Evolutionary conservation across 1,284 basidiomycete species (phyloP).

Genomic region (Acaromyces ingoldii): DNA sequence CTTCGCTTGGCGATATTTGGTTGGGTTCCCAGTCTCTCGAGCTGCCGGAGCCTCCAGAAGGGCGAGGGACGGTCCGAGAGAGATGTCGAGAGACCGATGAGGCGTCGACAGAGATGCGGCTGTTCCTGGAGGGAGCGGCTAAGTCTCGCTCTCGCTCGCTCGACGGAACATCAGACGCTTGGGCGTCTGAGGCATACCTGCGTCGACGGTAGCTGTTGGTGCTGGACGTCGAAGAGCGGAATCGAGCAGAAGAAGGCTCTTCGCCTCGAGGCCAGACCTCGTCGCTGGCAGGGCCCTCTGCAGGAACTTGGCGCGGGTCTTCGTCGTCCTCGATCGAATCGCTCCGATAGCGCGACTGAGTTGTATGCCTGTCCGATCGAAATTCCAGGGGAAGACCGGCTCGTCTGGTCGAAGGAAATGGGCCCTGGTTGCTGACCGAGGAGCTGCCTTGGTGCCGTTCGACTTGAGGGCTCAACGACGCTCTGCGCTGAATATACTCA

Average conservation of each 20-base stretch:
- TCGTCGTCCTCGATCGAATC: not conserved
- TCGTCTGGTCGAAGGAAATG: too few relatives aligned
- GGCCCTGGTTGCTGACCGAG: too few relatives aligned
- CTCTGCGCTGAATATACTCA: not conserved
- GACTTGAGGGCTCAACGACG: conserved; percentile 2
- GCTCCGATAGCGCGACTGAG: conserved; percentile 9
- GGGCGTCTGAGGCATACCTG: conserved; percentile 22
- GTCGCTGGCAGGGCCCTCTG: not conserved
- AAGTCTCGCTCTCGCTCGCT: conserved; percentile 19
- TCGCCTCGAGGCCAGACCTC: not conserved
- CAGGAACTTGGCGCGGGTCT: not conserved
- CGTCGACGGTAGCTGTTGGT: conserved; percentile 18
- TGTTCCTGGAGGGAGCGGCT: conserved; percentile 15
- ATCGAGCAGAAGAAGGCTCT: not conserved
- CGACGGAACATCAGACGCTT: conserved; percentile 12
- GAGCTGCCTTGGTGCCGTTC: too few relatives aligned
- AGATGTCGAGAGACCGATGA: conserved; percentile 24
- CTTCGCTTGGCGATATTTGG: conserved; percentile 21
- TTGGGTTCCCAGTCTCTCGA: conserved; percentile 17
- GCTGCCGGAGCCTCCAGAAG: too few relatives aligned
- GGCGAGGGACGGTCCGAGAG: conserved; percentile 8
- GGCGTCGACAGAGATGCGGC: conserved; percentile 28
- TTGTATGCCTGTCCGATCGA: not conserved
- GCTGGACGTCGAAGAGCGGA: conserved; percentile 14
- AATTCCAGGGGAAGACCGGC: conserved; percentile 8